Conservation (phyloP, 371 early-diverging fungal species). For the Mortierella sp. region DNA sequence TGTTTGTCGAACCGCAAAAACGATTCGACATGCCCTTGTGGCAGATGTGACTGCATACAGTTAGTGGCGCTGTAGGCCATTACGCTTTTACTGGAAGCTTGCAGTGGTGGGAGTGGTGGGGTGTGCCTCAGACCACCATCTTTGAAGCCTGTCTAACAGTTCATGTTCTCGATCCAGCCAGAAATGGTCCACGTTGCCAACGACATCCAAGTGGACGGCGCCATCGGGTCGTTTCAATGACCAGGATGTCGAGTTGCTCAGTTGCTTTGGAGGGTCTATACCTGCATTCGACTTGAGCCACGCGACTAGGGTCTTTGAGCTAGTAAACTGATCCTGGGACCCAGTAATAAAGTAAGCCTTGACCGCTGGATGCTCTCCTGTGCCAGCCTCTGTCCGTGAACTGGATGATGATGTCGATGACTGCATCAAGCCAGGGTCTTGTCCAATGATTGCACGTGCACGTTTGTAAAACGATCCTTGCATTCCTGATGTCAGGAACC, state of each 20-base stretch:
- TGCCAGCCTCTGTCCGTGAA: neutral
- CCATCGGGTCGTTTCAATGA: constrained; percentile 28
- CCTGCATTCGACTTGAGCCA: constrained; percentile 48
- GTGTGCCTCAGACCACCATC: constrained; percentile 35
- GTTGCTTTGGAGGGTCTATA: constrained; percentile 15
- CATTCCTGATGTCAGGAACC: constrained; percentile 41
- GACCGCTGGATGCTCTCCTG: neutral
- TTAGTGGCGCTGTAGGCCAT: too few relatives aligned
- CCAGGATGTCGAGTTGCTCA: constrained; percentile 6
- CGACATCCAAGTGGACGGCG: constrained; percentile 42
- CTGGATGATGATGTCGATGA: neutral
- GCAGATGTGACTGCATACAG: too few relatives aligned
- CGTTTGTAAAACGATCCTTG: constrained; percentile 32
- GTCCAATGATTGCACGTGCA: constrained; percentile 25
- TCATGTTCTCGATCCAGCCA: constrained; percentile 48
- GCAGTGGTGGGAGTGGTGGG: neutral
- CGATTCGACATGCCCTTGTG: too few relatives aligned
- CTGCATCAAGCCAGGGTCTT: neutral
- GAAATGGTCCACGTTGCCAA: constrained; percentile 43
- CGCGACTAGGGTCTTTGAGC: constrained; percentile 29
- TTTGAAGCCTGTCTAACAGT: constrained; percentile 27
- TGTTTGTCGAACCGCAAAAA: too few relatives aligned
- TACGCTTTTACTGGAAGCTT: neutral
- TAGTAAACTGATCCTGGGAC: constrained; percentile 44
- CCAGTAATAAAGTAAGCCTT: constrained; percentile 51